Conservation (phyloP, 2,329 filamentous ascomycete species). For the Neonectria magnoliae region DNA sequence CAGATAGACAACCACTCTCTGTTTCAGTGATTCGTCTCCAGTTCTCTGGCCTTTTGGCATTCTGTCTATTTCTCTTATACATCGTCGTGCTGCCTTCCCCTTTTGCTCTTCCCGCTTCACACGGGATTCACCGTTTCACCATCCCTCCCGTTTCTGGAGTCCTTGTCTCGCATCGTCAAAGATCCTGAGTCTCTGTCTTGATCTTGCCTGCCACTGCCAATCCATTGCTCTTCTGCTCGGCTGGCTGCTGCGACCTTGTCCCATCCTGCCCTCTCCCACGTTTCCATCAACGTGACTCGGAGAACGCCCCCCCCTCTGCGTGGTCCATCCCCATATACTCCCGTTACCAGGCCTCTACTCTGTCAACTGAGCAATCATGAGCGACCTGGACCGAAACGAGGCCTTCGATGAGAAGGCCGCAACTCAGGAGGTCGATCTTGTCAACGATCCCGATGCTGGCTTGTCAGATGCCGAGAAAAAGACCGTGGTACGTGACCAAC, state of each 20-base stretch:
- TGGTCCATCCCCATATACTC: slow-evolving; percentile 8
- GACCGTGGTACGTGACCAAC: slow-evolving; percentile 61
- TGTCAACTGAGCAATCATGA: slow-evolving; percentile 40
- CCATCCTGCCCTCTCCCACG: slow-evolving; percentile 35
- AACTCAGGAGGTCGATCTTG: slow-evolving; percentile 42
- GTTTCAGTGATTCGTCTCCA: slow-evolving; percentile 9
- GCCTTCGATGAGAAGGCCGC: slow-evolving; percentile 44
- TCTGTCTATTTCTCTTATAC: slow-evolving; percentile 20
- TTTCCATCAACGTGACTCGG: slow-evolving; percentile 23
- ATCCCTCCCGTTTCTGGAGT: slow-evolving; percentile 37
- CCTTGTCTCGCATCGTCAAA: slow-evolving; percentile 34
- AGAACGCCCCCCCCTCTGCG: background rate
- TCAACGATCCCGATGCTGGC: slow-evolving; percentile 64
- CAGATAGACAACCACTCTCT: slow-evolving; percentile 1
- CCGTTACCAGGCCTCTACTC: background rate
- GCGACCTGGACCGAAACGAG: slow-evolving; percentile 46
- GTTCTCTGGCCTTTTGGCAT: background rate
- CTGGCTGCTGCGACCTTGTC: slow-evolving; percentile 37
- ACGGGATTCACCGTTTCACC: slow-evolving; percentile 40
- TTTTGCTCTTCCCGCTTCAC: slow-evolving; percentile 26
- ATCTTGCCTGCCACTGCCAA: slow-evolving; percentile 12
- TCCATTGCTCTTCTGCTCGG: slow-evolving; percentile 30
- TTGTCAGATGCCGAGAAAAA: slow-evolving; percentile 71
- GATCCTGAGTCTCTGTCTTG: slow-evolving; percentile 27
- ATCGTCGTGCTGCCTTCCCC: slow-evolving; percentile 5